These are phyloP conservation scores for Decorospora gaudefroyi DNA, from an alignment of 2,329 filamentous ascomycete genomes.

Conservation along the genomic window DNA sequence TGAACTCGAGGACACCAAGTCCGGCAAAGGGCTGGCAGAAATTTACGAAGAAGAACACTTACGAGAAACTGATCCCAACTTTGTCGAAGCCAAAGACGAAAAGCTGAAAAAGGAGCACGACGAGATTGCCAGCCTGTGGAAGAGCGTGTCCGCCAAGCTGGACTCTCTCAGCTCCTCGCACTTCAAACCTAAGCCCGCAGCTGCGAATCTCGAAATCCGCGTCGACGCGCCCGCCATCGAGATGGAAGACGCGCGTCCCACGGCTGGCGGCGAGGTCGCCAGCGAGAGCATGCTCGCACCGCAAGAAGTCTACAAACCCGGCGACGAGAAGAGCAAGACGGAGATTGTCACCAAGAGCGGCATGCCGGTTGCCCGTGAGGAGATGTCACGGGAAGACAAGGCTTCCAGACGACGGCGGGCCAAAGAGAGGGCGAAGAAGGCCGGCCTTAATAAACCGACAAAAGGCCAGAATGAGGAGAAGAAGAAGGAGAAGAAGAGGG, in stretches of 20 bases:
- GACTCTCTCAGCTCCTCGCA: constrained; percentile 92
- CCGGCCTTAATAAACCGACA: constrained; percentile 57
- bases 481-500: constrained; percentile 60
- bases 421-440: constrained; percentile 82
- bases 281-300: constrained; percentile 79
- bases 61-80: constrained; percentile 75
- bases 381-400: constrained; percentile 89
- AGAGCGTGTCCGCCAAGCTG: constrained; percentile 75
- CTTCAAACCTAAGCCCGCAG: constrained; percentile 86
- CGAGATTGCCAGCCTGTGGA: constrained; percentile 84
- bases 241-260: constrained; percentile 94
- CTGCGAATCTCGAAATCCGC: constrained; percentile 81
- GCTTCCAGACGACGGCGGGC: constrained; percentile 73
- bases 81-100: constrained; percentile 80
- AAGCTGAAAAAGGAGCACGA: constrained; percentile 80
- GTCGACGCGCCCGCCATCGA: constrained; percentile 86
- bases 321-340: constrained; percentile 66
- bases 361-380: constrained; percentile 75
- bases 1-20: constrained; percentile 84
- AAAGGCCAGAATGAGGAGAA: constrained; percentile 37
- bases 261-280: constrained; percentile 73
- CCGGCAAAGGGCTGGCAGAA: constrained; percentile 84
- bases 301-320: constrained; percentile 90
- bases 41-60: constrained; percentile 93
- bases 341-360: constrained; percentile 81